Evolutionary conservation across 208 protist species (phyloP).

Genomic region (Herpetomonas muscarum): DNA sequence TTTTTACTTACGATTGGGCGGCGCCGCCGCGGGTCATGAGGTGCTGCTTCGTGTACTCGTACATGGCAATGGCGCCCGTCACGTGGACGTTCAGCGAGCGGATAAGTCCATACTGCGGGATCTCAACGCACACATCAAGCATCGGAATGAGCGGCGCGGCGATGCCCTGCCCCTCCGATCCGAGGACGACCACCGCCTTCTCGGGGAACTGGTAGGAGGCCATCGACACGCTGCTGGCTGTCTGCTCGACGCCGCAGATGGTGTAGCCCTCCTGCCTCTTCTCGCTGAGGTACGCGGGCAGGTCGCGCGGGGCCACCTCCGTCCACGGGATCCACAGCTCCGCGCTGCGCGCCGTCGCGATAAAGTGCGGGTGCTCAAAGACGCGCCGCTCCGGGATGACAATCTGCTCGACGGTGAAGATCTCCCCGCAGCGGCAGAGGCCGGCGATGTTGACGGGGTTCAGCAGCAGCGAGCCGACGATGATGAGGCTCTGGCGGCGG

Average conservation of each 20-base stretch:
- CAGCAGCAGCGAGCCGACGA: constrained; percentile 81
- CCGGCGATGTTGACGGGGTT: constrained; percentile 90
- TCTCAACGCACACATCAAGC: constrained; percentile 88
- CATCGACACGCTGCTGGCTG: constrained; percentile 73
- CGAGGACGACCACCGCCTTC: constrained; percentile 71
- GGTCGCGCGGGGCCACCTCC: constrained; percentile 43
- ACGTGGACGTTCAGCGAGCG: constrained; percentile 93
- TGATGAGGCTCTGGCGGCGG: constrained; percentile 40
- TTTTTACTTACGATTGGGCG: background rate
- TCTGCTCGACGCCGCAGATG: constrained; percentile 90
- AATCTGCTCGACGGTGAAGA: constrained; percentile 81
- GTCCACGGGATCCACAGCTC: constrained; percentile 88
- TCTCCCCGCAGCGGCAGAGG: constrained; percentile 85
- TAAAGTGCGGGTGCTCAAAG: constrained; percentile 86
- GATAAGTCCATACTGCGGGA: constrained; percentile 90
- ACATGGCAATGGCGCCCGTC: constrained; percentile 85
- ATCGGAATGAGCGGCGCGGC: constrained; percentile 69
- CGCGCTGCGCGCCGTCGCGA: constrained; percentile 80
- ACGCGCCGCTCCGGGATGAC: constrained; percentile 69
- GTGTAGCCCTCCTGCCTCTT: constrained; percentile 77
- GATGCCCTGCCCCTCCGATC: constrained; percentile 87
- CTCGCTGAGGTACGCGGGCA: constrained; percentile 53
- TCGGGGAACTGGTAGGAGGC: constrained; percentile 62
- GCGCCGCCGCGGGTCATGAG: constrained; percentile 29
- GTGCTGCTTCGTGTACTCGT: constrained; percentile 88